Percentiles rank a stretch among this genome's conserved stretches.
Evolutionary conservation across 352 stramenopile genomes (phyloP).

Genomic region (Phytophthora megakarya): DNA sequence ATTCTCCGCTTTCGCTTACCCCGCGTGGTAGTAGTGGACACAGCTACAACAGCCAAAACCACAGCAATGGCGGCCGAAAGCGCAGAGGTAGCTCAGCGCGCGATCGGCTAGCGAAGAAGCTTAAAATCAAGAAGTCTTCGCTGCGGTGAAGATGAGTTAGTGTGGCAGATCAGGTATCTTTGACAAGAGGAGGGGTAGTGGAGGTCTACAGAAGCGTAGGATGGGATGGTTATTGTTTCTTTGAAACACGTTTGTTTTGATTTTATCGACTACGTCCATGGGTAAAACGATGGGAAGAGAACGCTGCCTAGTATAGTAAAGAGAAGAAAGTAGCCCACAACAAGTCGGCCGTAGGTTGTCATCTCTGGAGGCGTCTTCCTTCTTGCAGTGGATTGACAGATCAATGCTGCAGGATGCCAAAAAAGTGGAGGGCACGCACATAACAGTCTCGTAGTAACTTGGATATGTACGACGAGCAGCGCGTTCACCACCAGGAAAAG

Average conservation of each 20-base stretch:
- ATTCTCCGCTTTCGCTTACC: constrained; percentile 49
- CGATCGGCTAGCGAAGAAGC: constrained; percentile 80
- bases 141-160: constrained; percentile 31
- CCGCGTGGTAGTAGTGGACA: constrained; percentile 28
- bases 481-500: constrained; percentile 79
- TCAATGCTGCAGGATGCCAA: constrained; percentile 63
- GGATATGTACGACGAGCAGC: constrained; percentile 83
- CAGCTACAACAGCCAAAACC: constrained; percentile 26
- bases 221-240: constrained; percentile 28
- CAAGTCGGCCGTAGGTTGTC: constrained; percentile 31
- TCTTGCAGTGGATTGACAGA: constrained; percentile 10
- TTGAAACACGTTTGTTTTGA: constrained; percentile 31
- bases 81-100: constrained; percentile 58
- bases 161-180: constrained; percentile 4
- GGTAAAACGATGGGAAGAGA: constrained; percentile 85
- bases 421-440: constrained; percentile 78
- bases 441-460: constrained; percentile 85
- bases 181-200: neutral
- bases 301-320: constrained; percentile 68
- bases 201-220: constrained; percentile 6
- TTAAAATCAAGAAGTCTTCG: constrained; percentile 70
- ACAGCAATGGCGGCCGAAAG: constrained; percentile 40
- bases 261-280: constrained; percentile 62
- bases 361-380: constrained; percentile 12
- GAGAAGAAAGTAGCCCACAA: constrained; percentile 75